Evolutionary conservation across 805 yeast genomes (phyloP).

Genomic region (Candida gorgasii): DNA sequence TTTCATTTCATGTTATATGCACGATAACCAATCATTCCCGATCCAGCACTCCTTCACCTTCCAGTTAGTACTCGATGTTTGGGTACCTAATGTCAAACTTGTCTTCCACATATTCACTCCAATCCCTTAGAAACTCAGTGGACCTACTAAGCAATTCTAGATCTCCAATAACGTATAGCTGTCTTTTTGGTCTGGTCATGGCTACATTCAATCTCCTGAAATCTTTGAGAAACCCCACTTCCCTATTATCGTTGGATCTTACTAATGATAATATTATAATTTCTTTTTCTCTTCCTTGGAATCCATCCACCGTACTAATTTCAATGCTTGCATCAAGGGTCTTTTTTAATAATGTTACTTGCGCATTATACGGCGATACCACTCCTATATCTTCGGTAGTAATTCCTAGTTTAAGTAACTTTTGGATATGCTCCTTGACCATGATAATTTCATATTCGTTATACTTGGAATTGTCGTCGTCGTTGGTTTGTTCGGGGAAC

Average conservation of each 20-base stretch:
- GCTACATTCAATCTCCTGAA: constrained; percentile 86
- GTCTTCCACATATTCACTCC: constrained; percentile 73
- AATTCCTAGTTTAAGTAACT: constrained; percentile 56
- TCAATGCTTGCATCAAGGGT: constrained; percentile 54
- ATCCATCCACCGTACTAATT: constrained; percentile 90
- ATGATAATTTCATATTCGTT: constrained; percentile 76
- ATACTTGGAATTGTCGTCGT: constrained; percentile 53
- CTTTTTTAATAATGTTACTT: constrained; percentile 62
- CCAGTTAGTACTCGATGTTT: constrained; percentile 6
- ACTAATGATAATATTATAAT: constrained; percentile 79
- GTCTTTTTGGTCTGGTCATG: constrained; percentile 85
- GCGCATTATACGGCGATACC: constrained; percentile 90
- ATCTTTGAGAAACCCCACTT: constrained; percentile 83
- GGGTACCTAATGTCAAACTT: constrained; percentile 70
- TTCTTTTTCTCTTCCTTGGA: constrained; percentile 95
- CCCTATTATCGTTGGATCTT: constrained; percentile 67
- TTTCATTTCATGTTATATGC: too few relatives aligned
- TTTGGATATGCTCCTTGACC: constrained; percentile 56
- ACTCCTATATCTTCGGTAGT: constrained; percentile 66
- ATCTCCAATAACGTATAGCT: constrained; percentile 84
- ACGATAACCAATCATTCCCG: too few relatives aligned
- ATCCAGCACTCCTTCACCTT: too few relatives aligned
- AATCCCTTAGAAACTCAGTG: constrained; percentile 52
- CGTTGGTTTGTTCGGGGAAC: constrained; percentile 55
- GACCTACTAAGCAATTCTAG: constrained; percentile 60